Percentiles rank a stretch among this genome's conserved stretches.
phyloP scores from a whole-genome alignment of 2,329 filamentous ascomycete genomes.

The Sporothrix sp. region DNA sequence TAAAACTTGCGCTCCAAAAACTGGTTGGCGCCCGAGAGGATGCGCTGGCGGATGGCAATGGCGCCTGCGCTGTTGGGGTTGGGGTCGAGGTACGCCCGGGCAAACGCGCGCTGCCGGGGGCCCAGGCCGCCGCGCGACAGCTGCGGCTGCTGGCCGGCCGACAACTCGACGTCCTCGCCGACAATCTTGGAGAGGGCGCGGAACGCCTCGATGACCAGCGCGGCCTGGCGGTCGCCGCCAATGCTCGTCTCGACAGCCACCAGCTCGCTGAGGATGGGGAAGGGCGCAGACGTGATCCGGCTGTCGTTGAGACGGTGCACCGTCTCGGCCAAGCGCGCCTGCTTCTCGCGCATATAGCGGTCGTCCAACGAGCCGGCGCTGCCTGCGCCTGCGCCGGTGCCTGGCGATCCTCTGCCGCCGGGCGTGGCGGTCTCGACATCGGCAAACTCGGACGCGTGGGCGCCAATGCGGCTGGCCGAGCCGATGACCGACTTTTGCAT shows the following conservation, averaged over 20 bases:
- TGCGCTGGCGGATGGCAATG: constrained; percentile 62
- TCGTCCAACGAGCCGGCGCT: constrained; percentile 54
- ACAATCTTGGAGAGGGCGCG: constrained; percentile 70
- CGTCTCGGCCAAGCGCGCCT: constrained; percentile 68
- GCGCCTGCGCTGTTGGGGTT: constrained; percentile 53
- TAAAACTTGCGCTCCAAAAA: constrained; percentile 79
- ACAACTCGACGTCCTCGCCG: constrained; percentile 55
- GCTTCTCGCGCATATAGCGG: constrained; percentile 72
- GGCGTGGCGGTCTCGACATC: constrained; percentile 51
- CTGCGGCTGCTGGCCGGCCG: constrained; percentile 24
- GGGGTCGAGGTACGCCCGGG: constrained; percentile 67
- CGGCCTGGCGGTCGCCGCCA: constrained; percentile 53
- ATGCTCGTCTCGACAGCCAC: constrained; percentile 51
- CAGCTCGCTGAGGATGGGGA: constrained; percentile 68
- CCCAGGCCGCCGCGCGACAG: constrained; percentile 48
- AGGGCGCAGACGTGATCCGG: constrained; percentile 55
- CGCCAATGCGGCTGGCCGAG: constrained; percentile 57
- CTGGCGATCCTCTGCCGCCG: not conserved
- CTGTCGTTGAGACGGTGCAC: constrained; percentile 69
- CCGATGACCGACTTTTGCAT: constrained; percentile 83
- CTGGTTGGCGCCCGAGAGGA: constrained; percentile 66
- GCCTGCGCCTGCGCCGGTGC: constrained; percentile 28
- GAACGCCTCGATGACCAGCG: constrained; percentile 74
- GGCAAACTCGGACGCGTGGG: constrained; percentile 55
- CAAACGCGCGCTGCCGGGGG: constrained; percentile 66